Conservation (phyloP, 2,329 filamentous ascomycete genomes). For the Mycogone perniciosa region DNA sequence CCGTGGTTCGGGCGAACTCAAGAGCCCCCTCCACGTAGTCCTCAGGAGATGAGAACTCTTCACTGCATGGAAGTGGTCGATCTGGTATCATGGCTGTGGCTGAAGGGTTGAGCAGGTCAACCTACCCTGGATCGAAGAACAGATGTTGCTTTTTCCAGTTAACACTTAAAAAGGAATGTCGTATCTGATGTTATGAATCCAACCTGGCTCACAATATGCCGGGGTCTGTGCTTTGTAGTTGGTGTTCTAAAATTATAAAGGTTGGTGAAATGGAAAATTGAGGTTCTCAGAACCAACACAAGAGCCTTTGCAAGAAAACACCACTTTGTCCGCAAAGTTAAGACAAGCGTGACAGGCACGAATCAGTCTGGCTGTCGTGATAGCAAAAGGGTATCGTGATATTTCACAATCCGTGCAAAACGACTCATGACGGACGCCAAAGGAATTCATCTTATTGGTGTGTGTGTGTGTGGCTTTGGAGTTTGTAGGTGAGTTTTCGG, state of each 20-base stretch:
- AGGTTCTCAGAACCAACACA: too few relatives aligned
- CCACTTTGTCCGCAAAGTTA: not conserved
- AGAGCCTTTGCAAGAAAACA: not conserved
- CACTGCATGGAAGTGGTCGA: conserved; percentile 59
- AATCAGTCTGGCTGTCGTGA: not conserved
- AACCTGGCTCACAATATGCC: too few relatives aligned
- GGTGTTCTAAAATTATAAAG: too few relatives aligned
- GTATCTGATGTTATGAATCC: too few relatives aligned
- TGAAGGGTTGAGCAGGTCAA: not conserved
- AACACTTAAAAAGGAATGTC: not conserved
- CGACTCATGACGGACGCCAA: not conserved
- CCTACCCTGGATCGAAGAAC: conserved; percentile 1
- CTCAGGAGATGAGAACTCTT: conserved; percentile 64
- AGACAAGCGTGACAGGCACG: not conserved
- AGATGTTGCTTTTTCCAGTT: not conserved
- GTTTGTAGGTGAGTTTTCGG: not conserved
- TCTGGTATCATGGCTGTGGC: conserved; percentile 38
- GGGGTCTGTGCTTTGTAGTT: too few relatives aligned
- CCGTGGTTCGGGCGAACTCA: conserved; percentile 65
- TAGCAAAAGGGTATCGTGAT: not conserved
- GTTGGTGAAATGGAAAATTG: too few relatives aligned
- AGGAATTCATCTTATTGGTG: not conserved
- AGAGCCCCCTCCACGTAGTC: conserved; percentile 75
- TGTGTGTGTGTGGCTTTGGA: not conserved
- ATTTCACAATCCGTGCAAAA: not conserved